These are phyloP conservation scores for Aspergillus chevalieri DNA, from an alignment of 2,329 filamentous ascomycete genomes.

Conservation along the genomic window DNA sequence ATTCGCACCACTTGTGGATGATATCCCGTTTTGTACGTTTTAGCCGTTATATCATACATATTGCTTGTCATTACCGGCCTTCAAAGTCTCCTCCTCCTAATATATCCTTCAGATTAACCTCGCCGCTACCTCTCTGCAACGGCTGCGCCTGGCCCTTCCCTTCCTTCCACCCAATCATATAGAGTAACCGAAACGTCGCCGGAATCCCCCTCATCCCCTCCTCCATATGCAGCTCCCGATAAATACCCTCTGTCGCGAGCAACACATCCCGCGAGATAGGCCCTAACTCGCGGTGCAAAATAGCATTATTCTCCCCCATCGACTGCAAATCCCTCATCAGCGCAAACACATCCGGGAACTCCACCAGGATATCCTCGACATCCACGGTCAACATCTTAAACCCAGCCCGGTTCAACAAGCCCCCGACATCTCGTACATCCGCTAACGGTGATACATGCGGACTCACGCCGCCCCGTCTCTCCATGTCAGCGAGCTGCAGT, in stretches of 20 bases:
- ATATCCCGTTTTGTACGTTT: slow-evolving; percentile 10
- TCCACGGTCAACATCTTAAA: slow-evolving; percentile 97
- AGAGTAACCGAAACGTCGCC: slow-evolving; percentile 90
- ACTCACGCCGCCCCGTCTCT: slow-evolving; percentile 82
- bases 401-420: slow-evolving; percentile 74
- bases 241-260: slow-evolving; percentile 81
- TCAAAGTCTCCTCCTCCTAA: slow-evolving; percentile 44
- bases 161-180: slow-evolving; percentile 98
- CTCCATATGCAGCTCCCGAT: slow-evolving; percentile 79
- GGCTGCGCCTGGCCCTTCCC: slow-evolving; percentile 72
- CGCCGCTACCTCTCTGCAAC: slow-evolving; percentile 72
- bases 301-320: slow-evolving; percentile 93
- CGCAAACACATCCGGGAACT: slow-evolving; percentile 83
- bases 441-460: slow-evolving; percentile 87
- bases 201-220: slow-evolving; percentile 61
- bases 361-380: slow-evolving; percentile 92
- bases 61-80: neutral
- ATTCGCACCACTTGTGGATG: slow-evolving; percentile 1
- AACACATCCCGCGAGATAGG: slow-evolving; percentile 74
- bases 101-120: slow-evolving; percentile 84
- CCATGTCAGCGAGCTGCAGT: slow-evolving; percentile 84
- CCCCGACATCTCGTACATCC: slow-evolving; percentile 85
- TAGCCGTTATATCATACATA: slow-evolving; percentile 12
- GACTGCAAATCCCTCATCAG: slow-evolving; percentile 91
- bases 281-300: slow-evolving; percentile 76